Evolutionary conservation across 1,284 basidiomycete genomes (phyloP), one percentile per base, ranked within the genome.

Genomic region (Apiotrichum domesticum): DNA sequence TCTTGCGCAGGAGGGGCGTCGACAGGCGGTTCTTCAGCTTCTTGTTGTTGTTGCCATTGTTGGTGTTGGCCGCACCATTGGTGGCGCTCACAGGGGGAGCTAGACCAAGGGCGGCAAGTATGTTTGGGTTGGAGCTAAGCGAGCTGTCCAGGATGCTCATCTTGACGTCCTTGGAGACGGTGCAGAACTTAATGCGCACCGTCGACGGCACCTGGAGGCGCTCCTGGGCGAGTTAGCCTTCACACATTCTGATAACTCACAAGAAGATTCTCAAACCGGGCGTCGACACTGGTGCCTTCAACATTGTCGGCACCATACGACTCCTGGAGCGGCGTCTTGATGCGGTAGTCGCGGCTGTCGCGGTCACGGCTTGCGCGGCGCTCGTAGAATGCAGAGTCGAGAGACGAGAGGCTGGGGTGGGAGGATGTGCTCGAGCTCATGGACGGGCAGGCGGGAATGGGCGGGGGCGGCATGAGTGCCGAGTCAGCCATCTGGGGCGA

Each of bases 161-260:
- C 59, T 75, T 75, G 55, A 75, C 71, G 42, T 69, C 68, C 33
- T 59, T 55, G 8, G 69, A 69, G 6, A 75, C 73, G 3, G 66
- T 66, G 4, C 61, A 51, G 54, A 75, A 73, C 55, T 73, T 75
- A 46, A 67, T 58, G 49, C 73, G 66, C 9, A 75, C 73, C 3
- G 64, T 66, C 2, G 61, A 60, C 4, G 73, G 66, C 6, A 75
- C 69, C 57, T 75, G 69, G 21, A 75, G 64, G 6, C 65, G 64
- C 34, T 75, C 69, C 73, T 74, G 21, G 15, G 33, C 4, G 37
- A 49, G 35, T 8, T 35, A 40, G 14, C 35, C 10, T 35, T 34
- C 21, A 15, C 29, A 40, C 6, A 33, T 8, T 29, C 14, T 10
- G 11, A 5, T 34, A 32, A 64, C 71, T 57, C 48, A 71, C 72